These are phyloP conservation scores for Boletus hoseneyae DNA, from an alignment of 1,284 basidiomycete genomes.

Conservation along the genomic window DNA sequence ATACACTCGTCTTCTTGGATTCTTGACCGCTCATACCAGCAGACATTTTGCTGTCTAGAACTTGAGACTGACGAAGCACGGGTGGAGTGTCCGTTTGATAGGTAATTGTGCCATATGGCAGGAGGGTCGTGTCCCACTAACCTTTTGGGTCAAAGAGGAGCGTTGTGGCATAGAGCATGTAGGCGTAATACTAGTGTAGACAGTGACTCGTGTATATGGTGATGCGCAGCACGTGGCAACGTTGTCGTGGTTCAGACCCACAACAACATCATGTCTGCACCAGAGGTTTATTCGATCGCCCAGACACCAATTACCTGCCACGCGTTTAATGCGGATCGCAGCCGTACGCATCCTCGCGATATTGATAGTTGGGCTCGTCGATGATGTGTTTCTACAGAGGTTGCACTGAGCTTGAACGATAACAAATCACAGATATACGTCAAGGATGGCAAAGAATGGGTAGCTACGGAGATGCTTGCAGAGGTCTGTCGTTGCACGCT, in stretches of 20 bases:
- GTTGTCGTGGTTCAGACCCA: background rate
- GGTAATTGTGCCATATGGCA: too few relatives aligned
- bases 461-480: constrained; percentile 73
- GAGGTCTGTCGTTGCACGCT: constrained; percentile 57
- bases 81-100: too few relatives aligned
- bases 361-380: constrained; percentile 5
- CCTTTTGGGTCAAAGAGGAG: too few relatives aligned
- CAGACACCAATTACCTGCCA: constrained; percentile 87
- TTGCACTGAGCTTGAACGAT: constrained; percentile 90
- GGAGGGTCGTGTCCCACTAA: too few relatives aligned
- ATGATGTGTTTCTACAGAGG: constrained; percentile 51
- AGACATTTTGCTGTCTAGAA: constrained; percentile 7
- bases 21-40: constrained; percentile 15
- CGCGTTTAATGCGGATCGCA: constrained; percentile 89
- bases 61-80: constrained; percentile 10
- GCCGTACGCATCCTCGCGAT: constrained; percentile 51
- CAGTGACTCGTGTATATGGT: too few relatives aligned
- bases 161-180: too few relatives aligned
- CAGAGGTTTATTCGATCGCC: constrained; percentile 77
- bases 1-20: constrained; percentile 15
- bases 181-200: too few relatives aligned
- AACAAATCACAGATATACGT: constrained; percentile 86
- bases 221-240: too few relatives aligned
- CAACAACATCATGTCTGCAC: constrained; percentile 55
- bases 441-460: constrained; percentile 71